phyloP scores from a whole-genome alignment of 2,329 filamentous ascomycete genomes.

The Sclerotinia borealis region DNA sequence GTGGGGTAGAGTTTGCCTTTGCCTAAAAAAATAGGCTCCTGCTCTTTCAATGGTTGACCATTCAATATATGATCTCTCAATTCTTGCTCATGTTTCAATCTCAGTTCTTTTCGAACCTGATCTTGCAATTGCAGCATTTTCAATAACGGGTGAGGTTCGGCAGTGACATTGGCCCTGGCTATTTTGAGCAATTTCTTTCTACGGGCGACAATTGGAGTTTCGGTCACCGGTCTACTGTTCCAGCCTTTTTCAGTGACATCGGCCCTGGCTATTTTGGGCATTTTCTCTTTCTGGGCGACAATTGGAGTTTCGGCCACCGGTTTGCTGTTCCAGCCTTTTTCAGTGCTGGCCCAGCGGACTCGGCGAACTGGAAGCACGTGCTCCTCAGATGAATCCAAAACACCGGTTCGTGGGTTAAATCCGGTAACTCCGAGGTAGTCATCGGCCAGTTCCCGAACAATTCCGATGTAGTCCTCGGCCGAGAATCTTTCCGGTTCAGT shows the following conservation, averaged over 20 bases:
- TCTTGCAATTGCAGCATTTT: no score
- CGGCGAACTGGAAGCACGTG: neutral
- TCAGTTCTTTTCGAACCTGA: no score
- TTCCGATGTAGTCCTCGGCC: neutral
- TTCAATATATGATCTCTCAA: no score
- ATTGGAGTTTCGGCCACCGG: no score
- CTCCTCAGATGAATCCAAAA: neutral
- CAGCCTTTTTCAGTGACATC: neutral
- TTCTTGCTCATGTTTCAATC: no score
- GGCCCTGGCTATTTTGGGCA: no score
- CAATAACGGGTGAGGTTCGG: no score
- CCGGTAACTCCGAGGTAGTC: slow-evolving; percentile 13
- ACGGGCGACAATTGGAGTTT: no score
- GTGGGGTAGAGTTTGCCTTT: no score
- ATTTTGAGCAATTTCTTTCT: neutral
- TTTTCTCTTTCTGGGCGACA: neutral
- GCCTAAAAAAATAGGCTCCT: no score
- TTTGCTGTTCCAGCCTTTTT: neutral
- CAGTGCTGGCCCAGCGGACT: neutral
- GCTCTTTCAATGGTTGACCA: no score
- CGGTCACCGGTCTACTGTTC: neutral
- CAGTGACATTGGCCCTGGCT: no score
- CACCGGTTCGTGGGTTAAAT: slow-evolving; percentile 13
- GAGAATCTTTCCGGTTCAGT: neutral
- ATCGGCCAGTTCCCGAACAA: neutral